Conservation (phyloP, 2,329 filamentous ascomycete genomes). For the Plenodomus tracheiphilus region DNA sequence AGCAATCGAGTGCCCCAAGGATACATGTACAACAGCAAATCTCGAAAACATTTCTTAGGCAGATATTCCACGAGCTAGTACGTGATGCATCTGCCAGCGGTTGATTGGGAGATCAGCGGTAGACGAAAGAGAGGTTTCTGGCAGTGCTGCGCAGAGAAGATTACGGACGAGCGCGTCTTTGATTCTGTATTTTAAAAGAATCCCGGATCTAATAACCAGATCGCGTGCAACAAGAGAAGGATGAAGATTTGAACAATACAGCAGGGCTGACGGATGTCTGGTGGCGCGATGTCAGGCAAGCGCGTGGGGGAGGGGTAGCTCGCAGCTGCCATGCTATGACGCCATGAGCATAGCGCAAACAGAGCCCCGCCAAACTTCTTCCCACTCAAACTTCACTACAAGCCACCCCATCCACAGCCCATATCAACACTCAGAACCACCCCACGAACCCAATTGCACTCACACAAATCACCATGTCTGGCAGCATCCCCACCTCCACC, state of each 20-base stretch:
- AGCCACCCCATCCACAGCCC: background rate
- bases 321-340: constrained; percentile 22
- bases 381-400: constrained; percentile 4
- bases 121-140: no score
- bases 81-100: no score
- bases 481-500: constrained; percentile 65
- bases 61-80: no score
- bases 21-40: no score
- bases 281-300: constrained; percentile 19
- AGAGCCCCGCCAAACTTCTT: constrained; percentile 22
- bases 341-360: constrained; percentile 10
- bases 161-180: no score
- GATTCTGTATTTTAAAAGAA: no score
- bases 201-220: no score
- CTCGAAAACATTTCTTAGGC: no score
- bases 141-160: no score
- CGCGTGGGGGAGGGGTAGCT: constrained; percentile 32
- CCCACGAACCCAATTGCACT: constrained; percentile 7
- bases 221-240: constrained; percentile 1
- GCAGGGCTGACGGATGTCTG: constrained; percentile 4
- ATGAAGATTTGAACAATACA: background rate
- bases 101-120: no score
- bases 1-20: constrained; percentile 1
- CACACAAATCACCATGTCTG: constrained; percentile 24
- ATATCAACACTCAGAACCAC: background rate